Conservation (phyloP, 208 protist genomes). For the Trichomonas gallinae region DNA sequence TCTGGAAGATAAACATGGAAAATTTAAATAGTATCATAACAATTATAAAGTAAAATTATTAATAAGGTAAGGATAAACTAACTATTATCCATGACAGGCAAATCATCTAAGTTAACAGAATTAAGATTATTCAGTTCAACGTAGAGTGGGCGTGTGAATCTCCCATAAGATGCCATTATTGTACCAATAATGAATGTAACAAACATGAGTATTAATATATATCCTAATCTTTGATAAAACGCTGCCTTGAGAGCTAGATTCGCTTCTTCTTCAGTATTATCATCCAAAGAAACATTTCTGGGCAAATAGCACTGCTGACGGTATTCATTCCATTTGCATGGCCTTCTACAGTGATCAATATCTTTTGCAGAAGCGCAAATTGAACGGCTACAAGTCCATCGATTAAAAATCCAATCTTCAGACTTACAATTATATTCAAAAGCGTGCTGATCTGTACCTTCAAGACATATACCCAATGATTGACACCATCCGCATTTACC, state of each 20-base stretch:
- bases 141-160: neutral
- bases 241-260: neutral
- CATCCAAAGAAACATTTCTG: neutral
- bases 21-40: too few species aligned
- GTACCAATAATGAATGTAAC: neutral
- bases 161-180: neutral
- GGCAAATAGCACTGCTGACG: neutral
- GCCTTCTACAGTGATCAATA: neutral
- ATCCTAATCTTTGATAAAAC: neutral
- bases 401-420: slow-evolving; percentile 1
- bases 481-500: neutral
- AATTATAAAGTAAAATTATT: too few species aligned
- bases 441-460: neutral
- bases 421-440: neutral
- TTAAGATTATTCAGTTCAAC: neutral
- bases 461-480: neutral
- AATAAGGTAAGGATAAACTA: neutral
- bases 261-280: neutral
- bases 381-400: neutral
- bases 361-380: neutral
- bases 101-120: neutral
- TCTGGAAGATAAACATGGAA: too few species aligned
- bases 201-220: neutral
- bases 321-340: neutral
- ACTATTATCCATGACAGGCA: neutral